Percentiles rank a stretch among this genome's conserved stretches.
phyloP scores from a whole-genome alignment of 83 land plant species.

The Diphasiastrum complanatum region DNA sequence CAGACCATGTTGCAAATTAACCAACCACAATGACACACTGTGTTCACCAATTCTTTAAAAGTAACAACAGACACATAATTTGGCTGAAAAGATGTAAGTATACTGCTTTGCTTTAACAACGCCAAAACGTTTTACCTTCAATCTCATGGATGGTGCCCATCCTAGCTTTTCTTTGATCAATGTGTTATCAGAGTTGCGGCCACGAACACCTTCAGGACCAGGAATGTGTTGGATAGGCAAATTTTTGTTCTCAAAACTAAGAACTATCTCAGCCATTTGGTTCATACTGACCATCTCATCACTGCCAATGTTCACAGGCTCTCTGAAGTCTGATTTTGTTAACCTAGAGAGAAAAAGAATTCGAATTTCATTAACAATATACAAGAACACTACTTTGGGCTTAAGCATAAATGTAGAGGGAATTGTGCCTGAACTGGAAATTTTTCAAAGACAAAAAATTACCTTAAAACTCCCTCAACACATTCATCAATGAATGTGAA shows the following conservation, averaged over 20 bases:
- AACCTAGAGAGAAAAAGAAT: no score
- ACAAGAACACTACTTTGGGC: no score
- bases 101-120: no score
- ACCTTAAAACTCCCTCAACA: conserved; percentile 97
- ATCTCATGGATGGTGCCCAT: conserved; percentile 94
- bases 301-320: conserved; percentile 96
- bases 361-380: no score
- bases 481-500: conserved; percentile 99
- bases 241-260: conserved; percentile 75
- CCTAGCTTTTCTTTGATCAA: conserved; percentile 94
- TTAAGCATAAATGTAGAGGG: no score
- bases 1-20: no score
- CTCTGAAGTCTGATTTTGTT: conserved; percentile 97
- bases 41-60: no score
- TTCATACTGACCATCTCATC: conserved; percentile 99
- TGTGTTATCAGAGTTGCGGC: conserved; percentile 95
- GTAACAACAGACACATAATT: no score
- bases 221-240: conserved; percentile 97
- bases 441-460: conserved; percentile 1
- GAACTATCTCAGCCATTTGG: conserved; percentile 96
- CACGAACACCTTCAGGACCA: conserved; percentile 98
- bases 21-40: no score
- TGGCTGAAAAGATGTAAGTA: no score
- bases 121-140: conserved; percentile 78
- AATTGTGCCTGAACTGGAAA: no score